A percentile compares a stretch with the other conserved stretches of the same genome.
These are phyloP conservation scores for Podochytrium sp. DNA, from an alignment of 192 early-diverging fungal genomes.

Conservation along the genomic window DNA sequence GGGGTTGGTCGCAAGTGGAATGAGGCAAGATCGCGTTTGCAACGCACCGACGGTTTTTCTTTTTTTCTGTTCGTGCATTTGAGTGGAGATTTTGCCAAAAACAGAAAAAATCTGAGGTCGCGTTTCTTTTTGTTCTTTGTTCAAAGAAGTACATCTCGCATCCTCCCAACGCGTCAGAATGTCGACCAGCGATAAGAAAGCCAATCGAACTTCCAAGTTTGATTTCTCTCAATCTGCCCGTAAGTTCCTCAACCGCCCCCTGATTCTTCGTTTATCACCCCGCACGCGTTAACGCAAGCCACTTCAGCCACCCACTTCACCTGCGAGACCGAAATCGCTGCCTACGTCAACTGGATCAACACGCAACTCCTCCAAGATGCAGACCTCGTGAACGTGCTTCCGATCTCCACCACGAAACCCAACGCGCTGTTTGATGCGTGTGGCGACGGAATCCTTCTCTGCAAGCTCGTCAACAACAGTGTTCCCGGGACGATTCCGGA, in stretches of 20 bases:
- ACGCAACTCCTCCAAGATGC: slow-evolving; percentile 31
- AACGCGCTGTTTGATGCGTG: slow-evolving; percentile 43
- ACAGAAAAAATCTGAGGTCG: not conserved
- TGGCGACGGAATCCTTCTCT: slow-evolving; percentile 45
- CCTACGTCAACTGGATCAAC: slow-evolving; percentile 51
- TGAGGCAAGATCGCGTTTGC: no score
- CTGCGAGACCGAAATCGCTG: slow-evolving; percentile 37
- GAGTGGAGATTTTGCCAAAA: not conserved
- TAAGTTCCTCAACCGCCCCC: not conserved
- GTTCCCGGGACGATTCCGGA: slow-evolving; percentile 45
- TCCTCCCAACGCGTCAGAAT: not conserved
- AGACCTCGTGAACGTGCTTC: slow-evolving; percentile 32
- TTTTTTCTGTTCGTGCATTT: no score
- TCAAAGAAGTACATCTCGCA: not conserved
- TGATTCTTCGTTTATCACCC: not conserved
- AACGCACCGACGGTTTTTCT: no score
- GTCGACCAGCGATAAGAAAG: not conserved
- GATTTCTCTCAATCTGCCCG: slow-evolving; percentile 24
- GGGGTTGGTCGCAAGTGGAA: no score
- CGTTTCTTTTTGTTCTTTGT: not conserved
- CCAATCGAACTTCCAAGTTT: slow-evolving; percentile 11
- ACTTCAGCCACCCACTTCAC: slow-evolving; percentile 38
- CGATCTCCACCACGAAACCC: slow-evolving; percentile 12
- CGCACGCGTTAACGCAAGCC: no score
- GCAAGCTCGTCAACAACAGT: slow-evolving; percentile 51